Conservation (phyloP, 306 rosid genomes). For the Acacia acuminata region DNA sequence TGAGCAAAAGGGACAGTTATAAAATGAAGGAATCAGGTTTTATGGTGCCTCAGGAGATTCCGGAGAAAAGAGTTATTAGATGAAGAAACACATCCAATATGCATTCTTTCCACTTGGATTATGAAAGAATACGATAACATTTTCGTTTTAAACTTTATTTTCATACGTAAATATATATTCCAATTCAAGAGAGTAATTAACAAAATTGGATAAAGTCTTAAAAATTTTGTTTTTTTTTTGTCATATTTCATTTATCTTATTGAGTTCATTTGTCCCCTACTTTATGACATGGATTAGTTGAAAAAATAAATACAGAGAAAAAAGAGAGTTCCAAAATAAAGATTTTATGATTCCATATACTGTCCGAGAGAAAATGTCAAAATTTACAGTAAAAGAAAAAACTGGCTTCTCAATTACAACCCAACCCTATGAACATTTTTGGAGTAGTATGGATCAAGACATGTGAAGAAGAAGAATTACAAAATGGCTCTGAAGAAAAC, state of each 20-base stretch:
- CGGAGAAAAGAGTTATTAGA: too few species aligned
- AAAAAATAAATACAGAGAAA: neutral
- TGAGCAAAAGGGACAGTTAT: constrained; percentile 56
- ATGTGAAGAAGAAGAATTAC: constrained; percentile 28
- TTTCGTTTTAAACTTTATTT: too few species aligned
- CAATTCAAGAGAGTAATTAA: too few species aligned
- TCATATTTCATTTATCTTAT: too few species aligned
- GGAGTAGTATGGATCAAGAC: constrained; percentile 15
- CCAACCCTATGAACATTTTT: constrained; percentile 40
- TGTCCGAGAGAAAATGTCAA: constrained; percentile 21
- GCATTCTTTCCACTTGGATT: too few species aligned
- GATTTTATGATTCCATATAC: constrained; percentile 28
- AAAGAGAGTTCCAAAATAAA: constrained; percentile 6
- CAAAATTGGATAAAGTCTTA: too few species aligned
- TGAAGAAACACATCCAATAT: too few species aligned
- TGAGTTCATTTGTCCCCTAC: too few species aligned
- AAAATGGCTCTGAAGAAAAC: constrained; percentile 11
- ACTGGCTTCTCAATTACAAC: constrained; percentile 25
- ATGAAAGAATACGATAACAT: too few species aligned
- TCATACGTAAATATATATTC: too few species aligned
- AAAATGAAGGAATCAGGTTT: constrained; percentile 65
- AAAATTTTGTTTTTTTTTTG: too few species aligned
- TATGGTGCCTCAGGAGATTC: constrained; percentile 29
- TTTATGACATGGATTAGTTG: too few species aligned
- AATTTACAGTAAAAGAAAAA: constrained; percentile 43